phyloP scores from a whole-genome alignment of 139 green algal genomes.

The Protoeuglena noctilucae region DNA sequence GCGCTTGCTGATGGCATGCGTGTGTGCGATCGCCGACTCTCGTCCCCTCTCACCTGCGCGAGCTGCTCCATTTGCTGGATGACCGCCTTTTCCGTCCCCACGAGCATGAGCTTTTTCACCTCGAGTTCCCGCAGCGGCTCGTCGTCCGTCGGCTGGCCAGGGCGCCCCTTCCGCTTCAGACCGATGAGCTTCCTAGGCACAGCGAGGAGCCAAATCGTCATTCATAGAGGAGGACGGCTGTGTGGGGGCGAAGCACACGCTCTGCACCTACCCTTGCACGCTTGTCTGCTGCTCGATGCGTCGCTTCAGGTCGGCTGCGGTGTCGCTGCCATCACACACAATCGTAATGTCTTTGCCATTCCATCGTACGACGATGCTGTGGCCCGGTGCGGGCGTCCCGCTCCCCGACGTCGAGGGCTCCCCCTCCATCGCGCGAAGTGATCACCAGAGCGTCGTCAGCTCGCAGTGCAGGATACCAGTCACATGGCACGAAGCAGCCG shows the following conservation, averaged over 20 bases:
- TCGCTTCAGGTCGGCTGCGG: slow-evolving; percentile 10
- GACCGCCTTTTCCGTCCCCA: slow-evolving; percentile 1
- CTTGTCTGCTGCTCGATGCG: slow-evolving; percentile 10
- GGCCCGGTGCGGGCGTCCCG: too few relatives aligned
- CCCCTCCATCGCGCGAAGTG: too few relatives aligned
- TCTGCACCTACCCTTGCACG: slow-evolving; percentile 8
- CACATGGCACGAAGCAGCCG: too few relatives aligned
- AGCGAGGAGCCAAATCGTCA: too few relatives aligned
- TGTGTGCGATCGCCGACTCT: background rate
- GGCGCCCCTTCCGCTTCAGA: slow-evolving; percentile 4
- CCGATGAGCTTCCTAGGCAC: background rate
- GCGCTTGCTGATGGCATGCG: background rate
- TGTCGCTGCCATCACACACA: too few relatives aligned
- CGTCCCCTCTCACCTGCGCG: background rate
- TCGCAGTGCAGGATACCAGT: too few relatives aligned
- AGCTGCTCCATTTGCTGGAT: slow-evolving; percentile 3
- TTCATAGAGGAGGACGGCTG: too few relatives aligned
- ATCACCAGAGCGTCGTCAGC: too few relatives aligned
- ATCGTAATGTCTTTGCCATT: too few relatives aligned
- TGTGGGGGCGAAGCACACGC: too few relatives aligned
- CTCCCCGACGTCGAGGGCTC: too few relatives aligned
- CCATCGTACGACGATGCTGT: too few relatives aligned
- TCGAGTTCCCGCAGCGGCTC: slow-evolving; percentile 3
- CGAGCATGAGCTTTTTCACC: slow-evolving; percentile 7
- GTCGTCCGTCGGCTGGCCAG: slow-evolving; percentile 1